Percentiles rank a stretch among this genome's conserved stretches.
Conservation (phyloP, 345 rosid species). For the Cardiospermum halicacabum region DNA sequence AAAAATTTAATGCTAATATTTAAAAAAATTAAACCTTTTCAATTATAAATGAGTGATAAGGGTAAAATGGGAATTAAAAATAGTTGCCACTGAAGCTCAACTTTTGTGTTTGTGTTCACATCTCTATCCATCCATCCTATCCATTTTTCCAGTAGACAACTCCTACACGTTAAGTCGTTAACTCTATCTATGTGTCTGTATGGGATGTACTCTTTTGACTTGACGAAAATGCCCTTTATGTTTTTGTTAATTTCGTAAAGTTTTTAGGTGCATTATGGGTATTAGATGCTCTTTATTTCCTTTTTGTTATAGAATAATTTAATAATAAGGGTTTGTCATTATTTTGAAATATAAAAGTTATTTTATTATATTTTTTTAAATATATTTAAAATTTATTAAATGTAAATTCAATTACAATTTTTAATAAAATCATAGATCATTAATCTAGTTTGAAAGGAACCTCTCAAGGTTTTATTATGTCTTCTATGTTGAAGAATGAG, state of each 20-base stretch:
- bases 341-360: too few species aligned
- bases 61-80: slow-evolving; percentile 21
- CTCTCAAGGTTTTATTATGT: slow-evolving; percentile 36
- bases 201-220: slow-evolving; percentile 17
- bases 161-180: slow-evolving; percentile 38
- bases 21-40: not conserved
- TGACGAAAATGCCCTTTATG: slow-evolving; percentile 34
- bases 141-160: slow-evolving; percentile 27
- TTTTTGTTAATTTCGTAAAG: too few species aligned
- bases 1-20: not conserved
- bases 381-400: too few species aligned
- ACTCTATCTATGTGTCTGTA: slow-evolving; percentile 14
- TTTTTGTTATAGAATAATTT: too few species aligned
- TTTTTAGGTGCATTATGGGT: too few species aligned
- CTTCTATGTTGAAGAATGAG: slow-evolving; percentile 21
- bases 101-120: slow-evolving; percentile 12
- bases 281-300: too few species aligned
- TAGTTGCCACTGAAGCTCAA: slow-evolving; percentile 1
- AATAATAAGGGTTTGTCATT: not conserved
- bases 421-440: too few species aligned
- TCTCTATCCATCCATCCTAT: slow-evolving; percentile 23
- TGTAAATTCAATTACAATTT: too few species aligned
- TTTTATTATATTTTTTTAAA: too few species aligned
- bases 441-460: slow-evolving; percentile 17
- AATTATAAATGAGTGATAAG: not conserved